Evolutionary conservation across 345 rosid species (phyloP).

Genomic region (Acer yangbiense): DNA sequence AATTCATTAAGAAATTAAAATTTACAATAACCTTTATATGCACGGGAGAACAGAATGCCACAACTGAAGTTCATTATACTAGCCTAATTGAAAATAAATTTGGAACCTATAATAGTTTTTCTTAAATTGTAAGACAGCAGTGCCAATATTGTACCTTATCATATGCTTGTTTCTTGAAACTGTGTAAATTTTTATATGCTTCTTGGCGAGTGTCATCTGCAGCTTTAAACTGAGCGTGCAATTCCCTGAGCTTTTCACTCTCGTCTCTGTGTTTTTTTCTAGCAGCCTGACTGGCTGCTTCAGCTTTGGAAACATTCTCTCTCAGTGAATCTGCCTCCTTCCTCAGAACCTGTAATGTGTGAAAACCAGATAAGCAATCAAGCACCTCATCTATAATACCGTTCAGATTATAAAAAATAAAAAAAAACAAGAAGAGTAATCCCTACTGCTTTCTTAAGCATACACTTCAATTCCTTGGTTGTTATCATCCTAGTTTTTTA

Average conservation of each 20-base stretch:
- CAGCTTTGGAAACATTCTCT: constrained; percentile 54
- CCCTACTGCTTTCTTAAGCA: neutral
- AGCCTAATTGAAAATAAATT: constrained; percentile 5
- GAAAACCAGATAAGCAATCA: constrained; percentile 21
- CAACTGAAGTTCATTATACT: neutral
- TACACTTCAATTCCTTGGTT: neutral
- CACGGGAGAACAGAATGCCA: neutral
- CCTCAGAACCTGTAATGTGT: constrained; percentile 51
- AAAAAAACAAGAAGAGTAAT: neutral
- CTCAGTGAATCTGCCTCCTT: constrained; percentile 70
- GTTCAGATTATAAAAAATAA: neutral
- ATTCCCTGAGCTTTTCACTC: constrained; percentile 42
- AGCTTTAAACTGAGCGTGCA: constrained; percentile 48
- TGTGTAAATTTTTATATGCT: constrained; percentile 57
- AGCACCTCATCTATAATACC: neutral
- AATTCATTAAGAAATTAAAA: neutral
- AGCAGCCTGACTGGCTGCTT: constrained; percentile 58
- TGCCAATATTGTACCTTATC: constrained; percentile 54
- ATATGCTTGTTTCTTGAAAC: constrained; percentile 53
- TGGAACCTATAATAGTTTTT: neutral
- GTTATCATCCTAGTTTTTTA: neutral
- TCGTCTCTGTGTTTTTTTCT: constrained; percentile 49
- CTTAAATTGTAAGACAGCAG: neutral
- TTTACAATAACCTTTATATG: neutral
- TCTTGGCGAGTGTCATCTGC: constrained; percentile 75